Conservation (phyloP, 371 early-diverging fungal genomes). For the Spiromyces aspiralis region DNA sequence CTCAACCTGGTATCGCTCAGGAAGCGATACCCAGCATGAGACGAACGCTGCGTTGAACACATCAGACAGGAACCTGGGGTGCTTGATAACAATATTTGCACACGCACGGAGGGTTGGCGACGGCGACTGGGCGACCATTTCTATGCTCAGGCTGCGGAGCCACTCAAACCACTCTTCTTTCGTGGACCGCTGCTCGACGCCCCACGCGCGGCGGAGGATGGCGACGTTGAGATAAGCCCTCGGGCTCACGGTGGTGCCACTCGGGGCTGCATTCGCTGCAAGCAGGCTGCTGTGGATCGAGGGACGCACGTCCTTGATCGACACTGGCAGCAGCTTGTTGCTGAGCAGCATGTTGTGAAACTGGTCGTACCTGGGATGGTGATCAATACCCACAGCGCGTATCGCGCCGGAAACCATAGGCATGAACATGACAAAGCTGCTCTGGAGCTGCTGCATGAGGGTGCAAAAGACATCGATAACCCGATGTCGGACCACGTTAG, state of each 20-base stretch:
- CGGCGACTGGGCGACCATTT: constrained; percentile 91
- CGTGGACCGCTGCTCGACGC: constrained; percentile 72
- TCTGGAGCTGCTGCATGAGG: constrained; percentile 69
- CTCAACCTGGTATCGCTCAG: constrained; percentile 85
- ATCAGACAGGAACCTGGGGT: constrained; percentile 72
- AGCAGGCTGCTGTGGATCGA: neutral
- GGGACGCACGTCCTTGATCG: constrained; percentile 3
- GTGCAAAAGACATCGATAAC: constrained; percentile 73
- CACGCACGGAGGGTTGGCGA: constrained; percentile 90
- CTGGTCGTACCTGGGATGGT: constrained; percentile 8
- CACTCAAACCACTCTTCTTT: constrained; percentile 96
- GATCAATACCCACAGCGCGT: neutral
- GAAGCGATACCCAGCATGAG: constrained; percentile 89
- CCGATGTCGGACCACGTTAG: constrained; percentile 40
- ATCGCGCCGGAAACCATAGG: constrained; percentile 70
- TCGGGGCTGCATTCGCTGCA: neutral
- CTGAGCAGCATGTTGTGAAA: constrained; percentile 14
- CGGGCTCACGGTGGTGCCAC: neutral
- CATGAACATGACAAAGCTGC: constrained; percentile 78
- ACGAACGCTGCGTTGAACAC: constrained; percentile 96
- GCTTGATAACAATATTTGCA: constrained; percentile 57
- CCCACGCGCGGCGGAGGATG: constrained; percentile 85
- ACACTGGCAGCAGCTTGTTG: constrained; percentile 10
- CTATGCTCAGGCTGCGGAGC: constrained; percentile 80
- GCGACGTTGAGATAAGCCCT: constrained; percentile 78